Percentiles rank a stretch among this genome's conserved stretches.
phyloP scores from a whole-genome alignment of 2,329 filamentous ascomycete genomes.

The Amphichorda felina region DNA sequence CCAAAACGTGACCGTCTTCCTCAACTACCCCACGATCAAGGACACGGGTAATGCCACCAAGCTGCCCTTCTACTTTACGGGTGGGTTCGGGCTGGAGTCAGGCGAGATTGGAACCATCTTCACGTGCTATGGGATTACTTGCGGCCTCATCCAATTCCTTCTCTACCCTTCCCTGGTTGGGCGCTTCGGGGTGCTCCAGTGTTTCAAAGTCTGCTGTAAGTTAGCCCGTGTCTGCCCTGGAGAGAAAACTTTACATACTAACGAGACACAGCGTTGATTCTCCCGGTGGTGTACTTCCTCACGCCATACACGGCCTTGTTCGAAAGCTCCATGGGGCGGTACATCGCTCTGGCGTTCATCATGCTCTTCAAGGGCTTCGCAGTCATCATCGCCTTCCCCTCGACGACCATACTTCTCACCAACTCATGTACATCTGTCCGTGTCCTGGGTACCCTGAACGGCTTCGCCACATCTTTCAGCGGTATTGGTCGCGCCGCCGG shows the following conservation, averaged over 20 bases:
- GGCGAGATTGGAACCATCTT: slow-evolving; percentile 76
- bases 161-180: slow-evolving; percentile 68
- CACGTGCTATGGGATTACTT: slow-evolving; percentile 67
- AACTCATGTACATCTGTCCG: slow-evolving; percentile 14
- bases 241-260: neutral
- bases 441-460: slow-evolving; percentile 81
- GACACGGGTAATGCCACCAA: slow-evolving; percentile 45
- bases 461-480: slow-evolving; percentile 73
- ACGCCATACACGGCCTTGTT: slow-evolving; percentile 70
- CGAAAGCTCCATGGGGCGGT: slow-evolving; percentile 32
- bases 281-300: slow-evolving; percentile 68
- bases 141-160: slow-evolving; percentile 75
- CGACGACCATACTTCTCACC: slow-evolving; percentile 60
- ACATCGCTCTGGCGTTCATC: slow-evolving; percentile 50
- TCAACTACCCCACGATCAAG: slow-evolving; percentile 57
- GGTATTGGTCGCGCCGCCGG: slow-evolving; percentile 71
- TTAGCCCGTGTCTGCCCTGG: slow-evolving; percentile 1
- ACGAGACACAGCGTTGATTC: slow-evolving; percentile 37
- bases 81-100: slow-evolving; percentile 66
- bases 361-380: slow-evolving; percentile 65
- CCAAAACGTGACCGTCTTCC: slow-evolving; percentile 77
- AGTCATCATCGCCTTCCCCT: slow-evolving; percentile 80
- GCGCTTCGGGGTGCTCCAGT: slow-evolving; percentile 61
- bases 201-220: slow-evolving; percentile 52
- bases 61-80: slow-evolving; percentile 70